phyloP scores from a whole-genome alignment of 2,329 filamentous ascomycete species.

The Arthroderma sp. region DNA sequence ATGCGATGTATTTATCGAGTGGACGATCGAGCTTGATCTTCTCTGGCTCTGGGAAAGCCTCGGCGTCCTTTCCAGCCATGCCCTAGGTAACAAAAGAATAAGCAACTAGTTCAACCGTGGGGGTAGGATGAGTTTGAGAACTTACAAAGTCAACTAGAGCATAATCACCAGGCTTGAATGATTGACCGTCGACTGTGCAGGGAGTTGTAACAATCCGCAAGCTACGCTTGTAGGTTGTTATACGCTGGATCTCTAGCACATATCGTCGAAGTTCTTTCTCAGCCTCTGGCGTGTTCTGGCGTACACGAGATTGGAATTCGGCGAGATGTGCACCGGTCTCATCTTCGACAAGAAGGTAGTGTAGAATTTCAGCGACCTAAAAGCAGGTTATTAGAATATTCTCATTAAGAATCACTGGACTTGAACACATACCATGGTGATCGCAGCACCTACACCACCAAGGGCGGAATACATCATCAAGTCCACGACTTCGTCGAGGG shows the following conservation, averaged over 20 bases:
- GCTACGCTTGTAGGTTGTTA: slow-evolving; percentile 29
- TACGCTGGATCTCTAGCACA: slow-evolving; percentile 31
- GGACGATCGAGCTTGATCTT: slow-evolving; percentile 34
- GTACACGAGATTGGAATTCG: neutral
- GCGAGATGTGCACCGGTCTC: neutral
- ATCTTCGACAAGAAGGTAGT: too few species aligned
- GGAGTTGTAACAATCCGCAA: slow-evolving; percentile 23
- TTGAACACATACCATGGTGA: too few species aligned
- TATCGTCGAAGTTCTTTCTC: slow-evolving; percentile 36
- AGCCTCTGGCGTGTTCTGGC: slow-evolving; percentile 30
- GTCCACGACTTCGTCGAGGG: neutral
- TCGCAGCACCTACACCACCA: too few species aligned
- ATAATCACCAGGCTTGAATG: slow-evolving; percentile 23
- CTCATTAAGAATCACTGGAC: too few species aligned
- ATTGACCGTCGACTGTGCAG: slow-evolving; percentile 8
- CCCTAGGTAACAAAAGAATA: slow-evolving; percentile 27
- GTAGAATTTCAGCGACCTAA: too few species aligned
- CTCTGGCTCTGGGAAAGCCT: slow-evolving; percentile 25
- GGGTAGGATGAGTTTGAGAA: slow-evolving; percentile 10
- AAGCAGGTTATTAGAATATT: too few species aligned
- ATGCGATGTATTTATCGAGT: slow-evolving; percentile 28
- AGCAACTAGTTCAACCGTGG: slow-evolving; percentile 19
- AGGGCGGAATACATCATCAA: neutral
- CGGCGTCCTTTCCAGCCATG: slow-evolving; percentile 25
- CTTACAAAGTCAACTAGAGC: slow-evolving; percentile 26